Evolutionary conservation across 768 basidiomycete species (phyloP).

Genomic region (Naganishia friedmannii): DNA sequence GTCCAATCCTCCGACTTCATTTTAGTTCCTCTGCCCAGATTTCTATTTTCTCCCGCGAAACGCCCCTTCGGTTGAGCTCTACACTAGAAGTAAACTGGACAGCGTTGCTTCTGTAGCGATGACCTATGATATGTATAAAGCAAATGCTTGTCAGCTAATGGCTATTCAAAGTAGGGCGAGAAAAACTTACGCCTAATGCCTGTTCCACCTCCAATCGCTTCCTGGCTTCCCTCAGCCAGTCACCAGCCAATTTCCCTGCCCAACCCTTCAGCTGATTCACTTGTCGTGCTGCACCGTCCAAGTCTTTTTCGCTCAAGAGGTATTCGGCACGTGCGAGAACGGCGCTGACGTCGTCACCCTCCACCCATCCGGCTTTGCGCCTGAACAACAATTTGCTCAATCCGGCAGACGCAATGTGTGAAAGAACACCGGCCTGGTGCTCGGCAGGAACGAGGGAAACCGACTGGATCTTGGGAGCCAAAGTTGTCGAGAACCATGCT

Average conservation of each 20-base stretch:
- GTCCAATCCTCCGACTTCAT: neutral
- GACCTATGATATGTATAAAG: slow-evolving; percentile 57
- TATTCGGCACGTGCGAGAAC: slow-evolving; percentile 84
- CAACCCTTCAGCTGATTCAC: slow-evolving; percentile 84
- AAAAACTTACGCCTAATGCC: slow-evolving; percentile 68
- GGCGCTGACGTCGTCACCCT: slow-evolving; percentile 79
- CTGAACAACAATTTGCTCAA: slow-evolving; percentile 71
- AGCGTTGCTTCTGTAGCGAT: slow-evolving; percentile 80
- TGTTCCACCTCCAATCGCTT: slow-evolving; percentile 85
- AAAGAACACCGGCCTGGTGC: slow-evolving; percentile 78
- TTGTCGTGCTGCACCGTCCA: slow-evolving; percentile 82
- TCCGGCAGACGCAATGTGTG: slow-evolving; percentile 76
- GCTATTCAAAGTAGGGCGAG: neutral
- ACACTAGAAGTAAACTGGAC: slow-evolving; percentile 53
- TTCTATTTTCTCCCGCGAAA: neutral
- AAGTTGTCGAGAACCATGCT: slow-evolving; percentile 81
- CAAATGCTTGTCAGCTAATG: slow-evolving; percentile 23
- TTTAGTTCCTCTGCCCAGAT: neutral
- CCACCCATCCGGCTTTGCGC: slow-evolving; percentile 68
- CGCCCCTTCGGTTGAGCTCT: slow-evolving; percentile 14
- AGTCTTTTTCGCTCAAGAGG: slow-evolving; percentile 83
- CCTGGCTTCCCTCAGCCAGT: slow-evolving; percentile 90
- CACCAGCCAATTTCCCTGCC: slow-evolving; percentile 58
- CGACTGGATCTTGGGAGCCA: slow-evolving; percentile 75
- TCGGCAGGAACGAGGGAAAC: slow-evolving; percentile 88